phyloP scores from a whole-genome alignment of 2,329 filamentous ascomycete genomes.

The Dactylella cylindrospora region DNA sequence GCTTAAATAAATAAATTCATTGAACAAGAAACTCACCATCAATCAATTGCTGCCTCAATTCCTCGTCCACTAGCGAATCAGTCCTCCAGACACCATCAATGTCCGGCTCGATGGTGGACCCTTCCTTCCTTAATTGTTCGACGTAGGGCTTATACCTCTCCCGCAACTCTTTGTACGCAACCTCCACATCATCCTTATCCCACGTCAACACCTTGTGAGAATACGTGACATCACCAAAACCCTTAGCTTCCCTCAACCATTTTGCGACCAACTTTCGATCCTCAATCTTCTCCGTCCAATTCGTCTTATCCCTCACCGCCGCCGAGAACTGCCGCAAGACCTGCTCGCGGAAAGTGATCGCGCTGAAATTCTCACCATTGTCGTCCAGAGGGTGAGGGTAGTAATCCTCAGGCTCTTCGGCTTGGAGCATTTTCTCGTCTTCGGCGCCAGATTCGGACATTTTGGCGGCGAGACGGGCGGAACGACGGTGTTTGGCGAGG shows the following conservation, averaged over 20 bases:
- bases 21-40: conserved; percentile 33
- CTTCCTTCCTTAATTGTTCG: conserved; percentile 1
- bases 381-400: conserved; percentile 35
- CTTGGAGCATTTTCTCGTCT: neutral
- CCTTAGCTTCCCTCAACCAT: conserved; percentile 32
- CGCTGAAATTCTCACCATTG: neutral
- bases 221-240: neutral
- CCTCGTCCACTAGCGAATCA: conserved; percentile 27
- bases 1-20: too few relatives aligned
- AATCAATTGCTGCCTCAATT: conserved; percentile 16
- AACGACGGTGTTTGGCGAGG: too few relatives aligned
- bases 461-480: neutral
- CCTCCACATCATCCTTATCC: conserved; percentile 18
- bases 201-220: conserved; percentile 14
- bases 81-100: conserved; percentile 40
- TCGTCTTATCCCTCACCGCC: conserved; percentile 26
- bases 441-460: neutral
- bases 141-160: conserved; percentile 30
- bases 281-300: conserved; percentile 38
- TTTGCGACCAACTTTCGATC: conserved; percentile 24
- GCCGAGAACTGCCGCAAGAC: conserved; percentile 25
- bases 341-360: conserved; percentile 28
- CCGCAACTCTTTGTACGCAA: conserved; percentile 18
- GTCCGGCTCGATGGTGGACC: conserved; percentile 25
- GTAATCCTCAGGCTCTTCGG: neutral